Conservation (phyloP, 208 protist genomes). For the Borovskyia barvae region DNA sequence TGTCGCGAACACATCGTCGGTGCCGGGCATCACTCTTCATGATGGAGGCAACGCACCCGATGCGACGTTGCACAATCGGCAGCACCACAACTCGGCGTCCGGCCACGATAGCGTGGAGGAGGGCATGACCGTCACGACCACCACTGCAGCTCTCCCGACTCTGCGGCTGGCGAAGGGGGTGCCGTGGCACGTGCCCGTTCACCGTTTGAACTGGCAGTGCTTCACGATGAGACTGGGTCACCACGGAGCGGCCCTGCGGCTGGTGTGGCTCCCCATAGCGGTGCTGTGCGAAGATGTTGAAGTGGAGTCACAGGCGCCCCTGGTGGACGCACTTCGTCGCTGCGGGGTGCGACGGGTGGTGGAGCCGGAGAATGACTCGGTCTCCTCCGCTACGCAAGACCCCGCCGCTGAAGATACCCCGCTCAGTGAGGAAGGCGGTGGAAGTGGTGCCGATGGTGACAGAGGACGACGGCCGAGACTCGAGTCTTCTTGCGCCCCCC, state of each 20-base stretch:
- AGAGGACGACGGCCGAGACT: no score
- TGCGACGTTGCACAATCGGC: no score
- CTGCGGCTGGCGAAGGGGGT: constrained; percentile 19
- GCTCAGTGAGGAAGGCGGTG: no score
- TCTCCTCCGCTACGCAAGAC: background rate
- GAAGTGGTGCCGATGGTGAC: no score
- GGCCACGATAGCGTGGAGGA: constrained; percentile 2
- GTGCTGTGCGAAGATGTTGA: constrained; percentile 52
- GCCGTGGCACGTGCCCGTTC: constrained; percentile 39
- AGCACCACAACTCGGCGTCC: no score
- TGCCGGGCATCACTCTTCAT: no score
- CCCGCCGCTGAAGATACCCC: background rate
- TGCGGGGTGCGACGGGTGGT: constrained; percentile 47
- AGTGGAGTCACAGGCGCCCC: constrained; percentile 32
- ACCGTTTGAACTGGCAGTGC: constrained; percentile 30
- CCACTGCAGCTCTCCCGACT: background rate
- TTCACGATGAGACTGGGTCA: constrained; percentile 49
- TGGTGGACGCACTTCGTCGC: constrained; percentile 37
- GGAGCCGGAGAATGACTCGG: no score
- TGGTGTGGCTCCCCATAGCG: constrained; percentile 49
- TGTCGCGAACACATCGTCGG: no score
- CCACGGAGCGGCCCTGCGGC: constrained; percentile 45
- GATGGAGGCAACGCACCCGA: no score
- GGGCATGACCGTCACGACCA: no score
- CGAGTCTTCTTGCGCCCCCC: no score